Percentiles rank a stretch among this genome's conserved stretches.
Evolutionary conservation across 331 rosid species (phyloP).

Genomic region (Ulmus americana): DNA sequence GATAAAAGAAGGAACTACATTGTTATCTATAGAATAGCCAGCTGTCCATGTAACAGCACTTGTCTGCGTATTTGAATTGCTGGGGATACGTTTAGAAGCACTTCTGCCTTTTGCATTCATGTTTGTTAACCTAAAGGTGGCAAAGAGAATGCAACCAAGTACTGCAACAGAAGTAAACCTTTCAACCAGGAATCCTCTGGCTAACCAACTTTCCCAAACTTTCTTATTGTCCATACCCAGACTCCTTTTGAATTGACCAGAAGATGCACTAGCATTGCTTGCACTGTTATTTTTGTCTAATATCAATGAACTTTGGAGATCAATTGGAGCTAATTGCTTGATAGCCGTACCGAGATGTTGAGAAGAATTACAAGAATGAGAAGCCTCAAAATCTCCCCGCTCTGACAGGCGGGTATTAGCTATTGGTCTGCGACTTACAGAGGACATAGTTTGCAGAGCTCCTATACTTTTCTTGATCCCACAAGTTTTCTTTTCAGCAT

Average conservation of each 20-base stretch:
- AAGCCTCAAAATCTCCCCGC: conserved; percentile 49
- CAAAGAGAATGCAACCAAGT: conserved; percentile 68
- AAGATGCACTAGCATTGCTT: conserved; percentile 33
- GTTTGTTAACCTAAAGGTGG: conserved; percentile 50
- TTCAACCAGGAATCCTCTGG: conserved; percentile 34
- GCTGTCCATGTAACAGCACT: conserved; percentile 35
- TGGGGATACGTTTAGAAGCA: conserved; percentile 35
- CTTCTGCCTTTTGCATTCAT: conserved; percentile 37
- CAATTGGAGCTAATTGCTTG: conserved; percentile 75
- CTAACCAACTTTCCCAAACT: conserved; percentile 49
- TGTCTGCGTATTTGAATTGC: conserved; percentile 28
- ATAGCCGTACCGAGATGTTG: conserved; percentile 62
- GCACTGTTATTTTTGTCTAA: conserved; percentile 45
- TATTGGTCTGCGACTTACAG: conserved; percentile 62
- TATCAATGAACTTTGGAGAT: conserved; percentile 55
- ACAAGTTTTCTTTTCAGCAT: conserved; percentile 47
- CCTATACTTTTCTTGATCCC: conserved; percentile 52
- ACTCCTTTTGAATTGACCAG: conserved; percentile 71
- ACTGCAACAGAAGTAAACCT: conserved; percentile 42
- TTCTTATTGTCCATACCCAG: conserved; percentile 46
- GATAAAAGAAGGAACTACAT: conserved; percentile 44
- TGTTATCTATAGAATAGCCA: conserved; percentile 44
- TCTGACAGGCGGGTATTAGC: conserved; percentile 48
- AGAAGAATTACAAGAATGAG: conserved; percentile 57
- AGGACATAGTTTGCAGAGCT: conserved; percentile 35